A percentile compares a stretch with the other conserved stretches of the same genome.
Conservation (phyloP, 2,329 filamentous ascomycete genomes). For the Pseudogymnoascus sp. region DNA sequence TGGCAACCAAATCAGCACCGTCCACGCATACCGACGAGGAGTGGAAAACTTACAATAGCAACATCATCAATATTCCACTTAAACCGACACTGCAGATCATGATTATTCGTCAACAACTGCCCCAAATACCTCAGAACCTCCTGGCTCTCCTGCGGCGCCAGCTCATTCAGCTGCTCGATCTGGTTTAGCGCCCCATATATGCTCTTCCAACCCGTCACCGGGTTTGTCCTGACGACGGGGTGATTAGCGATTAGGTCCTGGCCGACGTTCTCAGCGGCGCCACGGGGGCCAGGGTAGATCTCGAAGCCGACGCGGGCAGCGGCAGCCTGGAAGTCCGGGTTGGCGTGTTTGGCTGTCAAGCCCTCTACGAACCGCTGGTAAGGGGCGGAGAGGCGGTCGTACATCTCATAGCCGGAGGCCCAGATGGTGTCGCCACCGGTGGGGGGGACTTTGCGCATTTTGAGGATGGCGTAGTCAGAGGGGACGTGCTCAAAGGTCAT, state of each 20-base stretch:
- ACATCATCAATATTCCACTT: slow-evolving; percentile 24
- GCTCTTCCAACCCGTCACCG: slow-evolving; percentile 55
- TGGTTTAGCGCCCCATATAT: slow-evolving; percentile 38
- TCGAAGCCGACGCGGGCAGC: slow-evolving; percentile 35
- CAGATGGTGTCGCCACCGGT: slow-evolving; percentile 38
- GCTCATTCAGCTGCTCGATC: slow-evolving; percentile 35
- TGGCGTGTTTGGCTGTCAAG: slow-evolving; percentile 37
- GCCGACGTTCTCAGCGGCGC: slow-evolving; percentile 47
- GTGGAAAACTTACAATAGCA: slow-evolving; percentile 34
- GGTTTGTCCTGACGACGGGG: slow-evolving; percentile 51
- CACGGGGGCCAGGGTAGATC: slow-evolving; percentile 39
- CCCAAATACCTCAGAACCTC: slow-evolving; percentile 22
- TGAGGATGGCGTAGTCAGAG: slow-evolving; percentile 39
- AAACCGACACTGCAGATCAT: slow-evolving; percentile 34
- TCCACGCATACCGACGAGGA: neutral
- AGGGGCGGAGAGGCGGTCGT: slow-evolving; percentile 40
- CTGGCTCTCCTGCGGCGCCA: slow-evolving; percentile 35
- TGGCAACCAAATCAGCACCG: slow-evolving; percentile 19
- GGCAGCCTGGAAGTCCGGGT: slow-evolving; percentile 33
- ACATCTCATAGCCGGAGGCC: slow-evolving; percentile 35
- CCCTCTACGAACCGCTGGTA: slow-evolving; percentile 40
- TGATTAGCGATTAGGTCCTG: slow-evolving; percentile 41
- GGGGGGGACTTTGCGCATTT: slow-evolving; percentile 35
- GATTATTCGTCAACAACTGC: slow-evolving; percentile 32
- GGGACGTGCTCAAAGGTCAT: slow-evolving; percentile 41